phyloP scores from a whole-genome alignment of 2,329 filamentous ascomycete genomes.

The Botrytis fabae region DNA sequence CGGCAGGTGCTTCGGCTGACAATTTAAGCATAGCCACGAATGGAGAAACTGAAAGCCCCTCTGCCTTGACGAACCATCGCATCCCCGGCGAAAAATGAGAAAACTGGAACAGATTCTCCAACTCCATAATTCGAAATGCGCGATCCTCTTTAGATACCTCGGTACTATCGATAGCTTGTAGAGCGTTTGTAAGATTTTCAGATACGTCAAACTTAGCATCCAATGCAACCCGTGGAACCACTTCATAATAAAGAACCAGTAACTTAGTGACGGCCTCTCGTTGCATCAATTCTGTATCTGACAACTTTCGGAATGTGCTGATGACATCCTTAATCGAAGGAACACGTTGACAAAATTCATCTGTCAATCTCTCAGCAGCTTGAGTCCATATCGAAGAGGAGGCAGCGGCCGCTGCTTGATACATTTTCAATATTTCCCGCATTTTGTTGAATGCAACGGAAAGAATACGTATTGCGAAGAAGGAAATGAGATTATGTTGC shows the following conservation, averaged over 20 bases:
- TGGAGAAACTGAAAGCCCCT: conserved; percentile 63
- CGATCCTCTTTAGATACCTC: conserved; percentile 46
- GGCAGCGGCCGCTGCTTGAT: conserved; percentile 45
- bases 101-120: conserved; percentile 79
- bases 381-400: conserved; percentile 62
- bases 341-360: conserved; percentile 75
- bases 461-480: conserved; percentile 81
- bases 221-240: conserved; percentile 75
- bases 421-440: conserved; percentile 45
- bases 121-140: conserved; percentile 66
- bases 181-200: conserved; percentile 65
- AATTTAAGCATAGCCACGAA: conserved; percentile 70
- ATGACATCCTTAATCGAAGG: conserved; percentile 83
- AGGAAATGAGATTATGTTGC: conserved; percentile 76
- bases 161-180: conserved; percentile 61
- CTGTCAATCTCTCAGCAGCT: conserved; percentile 64
- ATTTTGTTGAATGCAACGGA: conserved; percentile 80
- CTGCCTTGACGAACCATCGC: conserved; percentile 82
- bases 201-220: conserved; percentile 89
- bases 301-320: conserved; percentile 67
- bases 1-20: conserved; percentile 50
- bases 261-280: conserved; percentile 77
- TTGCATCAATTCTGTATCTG: conserved; percentile 69
- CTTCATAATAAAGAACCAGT: conserved; percentile 80
- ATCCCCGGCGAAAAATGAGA: conserved; percentile 79